Percentiles rank a stretch among this genome's conserved stretches.
Evolutionary conservation across 2,329 filamentous ascomycete species (phyloP).

Genomic region (Emergomyces africanus): DNA sequence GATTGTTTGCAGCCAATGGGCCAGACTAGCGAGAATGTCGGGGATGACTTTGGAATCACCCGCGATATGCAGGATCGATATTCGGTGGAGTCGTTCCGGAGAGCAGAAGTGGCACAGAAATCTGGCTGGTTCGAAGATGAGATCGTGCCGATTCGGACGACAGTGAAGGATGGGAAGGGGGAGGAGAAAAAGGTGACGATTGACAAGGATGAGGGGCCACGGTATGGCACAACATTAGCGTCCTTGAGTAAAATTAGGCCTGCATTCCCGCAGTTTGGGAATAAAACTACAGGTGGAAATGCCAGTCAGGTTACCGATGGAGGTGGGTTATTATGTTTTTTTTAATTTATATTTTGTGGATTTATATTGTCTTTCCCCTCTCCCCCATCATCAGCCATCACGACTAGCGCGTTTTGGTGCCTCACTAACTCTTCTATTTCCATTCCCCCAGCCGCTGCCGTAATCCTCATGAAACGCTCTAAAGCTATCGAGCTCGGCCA

Average conservation of each 20-base stretch:
- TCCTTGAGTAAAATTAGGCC: slow-evolving; percentile 69
- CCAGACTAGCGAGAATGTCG: slow-evolving; percentile 94
- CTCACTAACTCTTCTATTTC: background rate
- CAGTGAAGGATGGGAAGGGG: slow-evolving; percentile 63
- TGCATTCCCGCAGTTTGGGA: slow-evolving; percentile 83
- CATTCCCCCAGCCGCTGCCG: slow-evolving; percentile 8
- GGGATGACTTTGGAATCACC: slow-evolving; percentile 72
- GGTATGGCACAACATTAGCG: slow-evolving; percentile 80
- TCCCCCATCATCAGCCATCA: too few relatives aligned
- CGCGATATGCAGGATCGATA: slow-evolving; percentile 73
- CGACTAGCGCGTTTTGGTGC: background rate
- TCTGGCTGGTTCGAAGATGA: slow-evolving; percentile 86
- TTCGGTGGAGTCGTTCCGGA: slow-evolving; percentile 73
- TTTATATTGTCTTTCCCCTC: slow-evolving; percentile 1
- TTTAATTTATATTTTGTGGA: background rate
- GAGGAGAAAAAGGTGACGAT: slow-evolving; percentile 65
- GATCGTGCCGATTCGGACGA: slow-evolving; percentile 76
- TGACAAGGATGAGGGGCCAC: slow-evolving; percentile 78
- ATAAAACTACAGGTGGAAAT: slow-evolving; percentile 81
- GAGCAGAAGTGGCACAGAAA: slow-evolving; percentile 84
- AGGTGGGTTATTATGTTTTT: slow-evolving; percentile 34
- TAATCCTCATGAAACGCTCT: slow-evolving; percentile 83
- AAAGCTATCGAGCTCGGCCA: slow-evolving; percentile 77
- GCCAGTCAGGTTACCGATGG: slow-evolving; percentile 92
- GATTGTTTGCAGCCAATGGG: slow-evolving; percentile 97